Base-by-base conservation (phyloP, 1,284 basidiomycete species). In the Peniophora sp. region DNA sequence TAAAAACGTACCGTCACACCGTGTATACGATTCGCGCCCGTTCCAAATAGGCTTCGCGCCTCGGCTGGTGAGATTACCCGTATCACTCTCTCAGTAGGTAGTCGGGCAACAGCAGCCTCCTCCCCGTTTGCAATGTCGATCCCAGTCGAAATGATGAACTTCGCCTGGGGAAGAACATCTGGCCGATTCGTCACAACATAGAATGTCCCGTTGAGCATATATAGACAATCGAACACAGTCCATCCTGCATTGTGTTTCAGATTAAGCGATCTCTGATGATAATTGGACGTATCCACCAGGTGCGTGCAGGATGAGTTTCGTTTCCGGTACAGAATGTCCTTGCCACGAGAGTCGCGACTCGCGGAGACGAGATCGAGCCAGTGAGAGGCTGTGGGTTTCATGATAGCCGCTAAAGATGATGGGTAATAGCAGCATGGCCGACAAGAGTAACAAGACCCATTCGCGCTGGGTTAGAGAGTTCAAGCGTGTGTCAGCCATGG, bases 201-300 rank as follows among this genome's bases (percentile, higher is more conserved):
- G 23, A 89, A 70, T 17, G 83, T 80, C 38, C 89, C 89, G 56
- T 89, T 88, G 58, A 78, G 71, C 53, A 90, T 63, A 61, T 89
- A 92, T 12, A 94, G 70, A 52, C 77, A 78, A 64, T 92, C 88
- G 53, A 91, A 83, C 48, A 92, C 78, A 1, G 89, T 90, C 90
- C 90, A 93, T n/a, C 34, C 34, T 36, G 23, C 10, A 25, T 10
- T 2, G 70, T 82, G n/a, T n/a, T n/a, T n/a, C n/a, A n/a, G n/a
- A n/a, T n/a, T n/a, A n/a, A n/a, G n/a, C n/a, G n/a, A n/a, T n/a
- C n/a, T n/a, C n/a, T n/a, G n/a, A n/a, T n/a, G n/a, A n/a, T n/a
- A n/a, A n/a, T n/a, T n/a, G n/a, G n/a, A n/a, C n/a, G n/a, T n/a
- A n/a, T n/a, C n/a, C n/a, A 12, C 27, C 27, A 32, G 27, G 27